Percentiles rank a stretch among this genome's conserved stretches.
phyloP scores from a whole-genome alignment of 1,139 yeast species.

The Pneumocystis oryctolagi region DNA sequence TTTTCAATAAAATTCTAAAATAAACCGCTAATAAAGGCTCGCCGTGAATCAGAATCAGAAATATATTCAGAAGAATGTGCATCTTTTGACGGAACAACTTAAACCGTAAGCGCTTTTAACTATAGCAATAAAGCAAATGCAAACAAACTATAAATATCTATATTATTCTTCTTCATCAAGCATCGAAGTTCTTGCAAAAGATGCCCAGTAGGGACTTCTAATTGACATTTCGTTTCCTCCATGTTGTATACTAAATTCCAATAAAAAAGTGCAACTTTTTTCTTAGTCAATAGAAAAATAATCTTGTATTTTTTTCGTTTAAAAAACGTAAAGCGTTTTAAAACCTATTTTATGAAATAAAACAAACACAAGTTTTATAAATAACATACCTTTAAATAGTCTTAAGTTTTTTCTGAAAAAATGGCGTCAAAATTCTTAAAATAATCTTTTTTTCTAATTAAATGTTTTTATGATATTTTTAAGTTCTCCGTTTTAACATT shows the following conservation, averaged over 20 bases:
- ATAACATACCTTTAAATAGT: neutral
- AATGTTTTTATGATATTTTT: too few relatives aligned
- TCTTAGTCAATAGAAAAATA: neutral
- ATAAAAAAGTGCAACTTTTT: neutral
- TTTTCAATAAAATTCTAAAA: neutral
- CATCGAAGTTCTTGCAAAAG: neutral
- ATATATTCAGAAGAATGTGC: conserved; percentile 12
- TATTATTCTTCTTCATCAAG: neutral
- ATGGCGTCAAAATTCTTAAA: neutral
- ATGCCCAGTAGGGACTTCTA: neutral
- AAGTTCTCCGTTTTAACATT: too few relatives aligned
- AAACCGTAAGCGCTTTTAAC: neutral
- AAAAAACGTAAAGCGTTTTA: neutral
- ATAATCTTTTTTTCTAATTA: too few relatives aligned
- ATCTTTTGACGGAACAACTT: neutral
- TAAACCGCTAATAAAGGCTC: conserved; percentile 11
- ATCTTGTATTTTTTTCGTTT: neutral
- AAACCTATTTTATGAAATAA: too few relatives aligned
- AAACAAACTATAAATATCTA: neutral
- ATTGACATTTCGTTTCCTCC: neutral
- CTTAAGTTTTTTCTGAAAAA: too few relatives aligned
- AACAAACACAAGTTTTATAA: too few relatives aligned
- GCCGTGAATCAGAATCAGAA: conserved; percentile 12
- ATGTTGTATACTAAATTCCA: neutral
- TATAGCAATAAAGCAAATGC: neutral